Evolutionary conservation across 2,329 filamentous ascomycete genomes (phyloP).

Genomic region (Aulographum hederae): DNA sequence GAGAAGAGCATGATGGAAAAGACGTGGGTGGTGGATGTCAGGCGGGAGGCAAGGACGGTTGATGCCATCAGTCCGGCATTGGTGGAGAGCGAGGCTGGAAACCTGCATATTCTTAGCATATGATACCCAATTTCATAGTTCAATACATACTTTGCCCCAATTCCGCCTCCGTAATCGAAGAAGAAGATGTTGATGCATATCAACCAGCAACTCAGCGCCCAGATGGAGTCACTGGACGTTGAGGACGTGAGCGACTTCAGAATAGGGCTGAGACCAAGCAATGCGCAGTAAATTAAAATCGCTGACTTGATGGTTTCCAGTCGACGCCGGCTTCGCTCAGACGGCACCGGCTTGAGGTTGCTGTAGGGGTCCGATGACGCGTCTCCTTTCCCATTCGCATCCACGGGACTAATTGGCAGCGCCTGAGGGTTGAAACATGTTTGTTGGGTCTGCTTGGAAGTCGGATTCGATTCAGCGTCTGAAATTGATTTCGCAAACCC

Average conservation of each 20-base stretch:
- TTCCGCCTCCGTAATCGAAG: slow-evolving; percentile 77
- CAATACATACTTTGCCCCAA: slow-evolving; percentile 35
- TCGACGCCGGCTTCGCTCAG: slow-evolving; percentile 40
- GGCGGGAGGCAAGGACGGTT: slow-evolving; percentile 76
- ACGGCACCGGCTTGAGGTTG: slow-evolving; percentile 20
- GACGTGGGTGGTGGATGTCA: slow-evolving; percentile 81
- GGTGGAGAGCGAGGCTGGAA: slow-evolving; percentile 65
- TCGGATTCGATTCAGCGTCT: not conserved
- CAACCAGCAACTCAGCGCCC: slow-evolving; percentile 89
- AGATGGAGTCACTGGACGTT: slow-evolving; percentile 87
- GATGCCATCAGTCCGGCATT: slow-evolving; percentile 95
- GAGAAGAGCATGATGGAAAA: slow-evolving; percentile 91
- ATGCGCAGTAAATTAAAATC: slow-evolving; percentile 76
- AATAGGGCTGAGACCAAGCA: slow-evolving; percentile 84
- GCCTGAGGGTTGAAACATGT: not conserved
- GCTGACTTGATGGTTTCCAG: slow-evolving; percentile 82
- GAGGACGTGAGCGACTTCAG: slow-evolving; percentile 90
- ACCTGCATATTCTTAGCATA: no score
- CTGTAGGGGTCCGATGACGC: no score
- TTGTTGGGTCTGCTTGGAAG: not conserved
- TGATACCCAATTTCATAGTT: no score
- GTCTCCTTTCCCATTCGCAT: slow-evolving; percentile 1
- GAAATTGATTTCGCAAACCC: slow-evolving; percentile 6
- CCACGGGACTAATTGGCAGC: slow-evolving; percentile 1
- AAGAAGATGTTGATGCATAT: slow-evolving; percentile 93